These are phyloP conservation scores for Xylaria sp. DNA, from an alignment of 2,329 filamentous ascomycete genomes.

Conservation along the genomic window DNA sequence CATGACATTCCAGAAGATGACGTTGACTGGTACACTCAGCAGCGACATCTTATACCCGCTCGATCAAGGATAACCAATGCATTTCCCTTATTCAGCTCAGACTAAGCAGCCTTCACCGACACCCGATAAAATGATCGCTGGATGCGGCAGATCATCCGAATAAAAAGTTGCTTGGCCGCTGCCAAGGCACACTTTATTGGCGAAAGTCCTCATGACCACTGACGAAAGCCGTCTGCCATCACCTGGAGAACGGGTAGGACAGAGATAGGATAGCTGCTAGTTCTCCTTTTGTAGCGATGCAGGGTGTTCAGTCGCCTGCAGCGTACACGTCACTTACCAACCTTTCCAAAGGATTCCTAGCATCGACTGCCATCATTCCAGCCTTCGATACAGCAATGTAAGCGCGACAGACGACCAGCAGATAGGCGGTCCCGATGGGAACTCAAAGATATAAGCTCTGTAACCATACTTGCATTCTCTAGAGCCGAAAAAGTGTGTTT, in stretches of 20 bases:
- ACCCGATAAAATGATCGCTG: slow-evolving; percentile 35
- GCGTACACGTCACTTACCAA: slow-evolving; percentile 35
- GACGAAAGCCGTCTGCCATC: slow-evolving; percentile 19
- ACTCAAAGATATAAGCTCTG: slow-evolving; percentile 28
- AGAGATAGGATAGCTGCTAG: slow-evolving; percentile 14
- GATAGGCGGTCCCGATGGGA: slow-evolving; percentile 29
- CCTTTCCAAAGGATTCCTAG: slow-evolving; percentile 9
- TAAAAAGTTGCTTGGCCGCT: slow-evolving; percentile 19
- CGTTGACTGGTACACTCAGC: slow-evolving; percentile 27
- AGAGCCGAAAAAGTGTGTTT: slow-evolving; percentile 23
- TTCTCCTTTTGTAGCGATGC: slow-evolving; percentile 24
- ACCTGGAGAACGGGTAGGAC: slow-evolving; percentile 14
- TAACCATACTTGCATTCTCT: slow-evolving; percentile 33
- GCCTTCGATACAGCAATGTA: slow-evolving; percentile 17
- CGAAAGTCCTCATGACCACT: slow-evolving; percentile 21
- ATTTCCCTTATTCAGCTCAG: slow-evolving; percentile 35
- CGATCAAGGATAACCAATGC: slow-evolving; percentile 28
- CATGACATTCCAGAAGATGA: slow-evolving; percentile 32
- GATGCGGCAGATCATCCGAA: slow-evolving; percentile 37
- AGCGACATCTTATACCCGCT: slow-evolving; percentile 27
- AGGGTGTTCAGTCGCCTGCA: slow-evolving; percentile 31
- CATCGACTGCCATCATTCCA: slow-evolving; percentile 22
- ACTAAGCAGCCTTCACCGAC: slow-evolving; percentile 33
- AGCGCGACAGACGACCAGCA: slow-evolving; percentile 23
- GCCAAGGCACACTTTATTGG: slow-evolving; percentile 31